These are phyloP conservation scores for Termitomyces sp. DNA, from an alignment of 1,284 basidiomycete genomes.

Conservation along the genomic window DNA sequence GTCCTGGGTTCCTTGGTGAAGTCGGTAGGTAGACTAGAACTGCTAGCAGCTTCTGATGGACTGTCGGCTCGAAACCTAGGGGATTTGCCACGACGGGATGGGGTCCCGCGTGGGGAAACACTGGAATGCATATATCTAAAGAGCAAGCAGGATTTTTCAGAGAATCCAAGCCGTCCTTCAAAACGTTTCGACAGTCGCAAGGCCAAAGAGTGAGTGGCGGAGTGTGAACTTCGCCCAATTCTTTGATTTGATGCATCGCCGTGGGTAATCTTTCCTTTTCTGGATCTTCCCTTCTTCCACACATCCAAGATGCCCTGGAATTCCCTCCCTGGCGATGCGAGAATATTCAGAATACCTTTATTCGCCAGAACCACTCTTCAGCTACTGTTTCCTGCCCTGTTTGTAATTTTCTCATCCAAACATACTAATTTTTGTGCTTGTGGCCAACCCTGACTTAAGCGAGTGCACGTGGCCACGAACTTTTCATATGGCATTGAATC, in stretches of 20 bases:
- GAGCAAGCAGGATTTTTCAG: conserved; percentile 27
- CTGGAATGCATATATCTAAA: conserved; percentile 38
- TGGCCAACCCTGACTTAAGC: conserved; percentile 12
- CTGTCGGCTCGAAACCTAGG: conserved; percentile 43
- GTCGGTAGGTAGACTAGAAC: conserved; percentile 36
- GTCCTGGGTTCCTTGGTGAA: conserved; percentile 41
- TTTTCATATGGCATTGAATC: not conserved
- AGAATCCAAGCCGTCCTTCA: conserved; percentile 27
- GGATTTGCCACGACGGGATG: conserved; percentile 53
- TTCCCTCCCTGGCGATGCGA: conserved; percentile 20
- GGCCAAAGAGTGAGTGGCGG: conserved; percentile 36
- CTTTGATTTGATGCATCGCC: conserved; percentile 31
- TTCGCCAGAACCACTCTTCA: not conserved
- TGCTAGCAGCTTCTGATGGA: conserved; percentile 29
- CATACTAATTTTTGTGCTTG: not conserved
- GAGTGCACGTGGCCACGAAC: conserved; percentile 13
- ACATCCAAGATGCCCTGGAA: conserved; percentile 18
- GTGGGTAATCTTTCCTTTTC: conserved; percentile 27
- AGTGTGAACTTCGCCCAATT: conserved; percentile 34
- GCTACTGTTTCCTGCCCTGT: not conserved
- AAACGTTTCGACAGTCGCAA: conserved; percentile 34
- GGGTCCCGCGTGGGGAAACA: conserved; percentile 45
- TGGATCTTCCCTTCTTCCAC: conserved; percentile 15
- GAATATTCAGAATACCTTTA: not conserved
- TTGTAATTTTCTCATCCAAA: conserved; percentile 5